A percentile compares a stretch with the other conserved stretches of the same genome.
These are phyloP conservation scores for Saprolegnia parasitica DNA, from an alignment of 352 stramenopile genomes.

Conservation along the genomic window DNA sequence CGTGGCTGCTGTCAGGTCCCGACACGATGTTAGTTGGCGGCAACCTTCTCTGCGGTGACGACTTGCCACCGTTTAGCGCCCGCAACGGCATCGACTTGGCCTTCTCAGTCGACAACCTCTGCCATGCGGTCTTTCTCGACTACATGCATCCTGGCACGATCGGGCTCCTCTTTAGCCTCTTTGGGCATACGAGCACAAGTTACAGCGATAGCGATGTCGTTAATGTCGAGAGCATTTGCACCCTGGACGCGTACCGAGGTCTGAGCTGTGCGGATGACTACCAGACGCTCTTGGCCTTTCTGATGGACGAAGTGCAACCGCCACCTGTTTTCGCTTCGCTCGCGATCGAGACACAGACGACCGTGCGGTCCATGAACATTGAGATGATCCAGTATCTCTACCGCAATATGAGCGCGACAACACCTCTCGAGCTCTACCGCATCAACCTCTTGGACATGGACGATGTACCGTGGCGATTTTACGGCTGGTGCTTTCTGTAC, in stretches of 20 bases:
- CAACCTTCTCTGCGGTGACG: slow-evolving; percentile 7
- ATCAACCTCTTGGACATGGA: neutral
- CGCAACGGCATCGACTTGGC: neutral
- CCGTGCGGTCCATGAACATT: slow-evolving; percentile 5
- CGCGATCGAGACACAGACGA: neutral
- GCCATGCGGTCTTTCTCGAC: neutral
- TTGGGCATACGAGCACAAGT: neutral
- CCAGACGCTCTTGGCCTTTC: neutral
- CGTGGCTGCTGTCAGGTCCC: neutral
- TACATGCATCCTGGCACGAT: neutral
- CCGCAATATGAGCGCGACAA: neutral
- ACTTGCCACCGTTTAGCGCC: neutral
- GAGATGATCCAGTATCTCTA: slow-evolving; percentile 16
- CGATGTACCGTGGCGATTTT: slow-evolving; percentile 9
- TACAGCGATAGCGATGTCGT: neutral
- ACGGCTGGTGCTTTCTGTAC: slow-evolving; percentile 26
- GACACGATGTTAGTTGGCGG: neutral
- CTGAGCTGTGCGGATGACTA: slow-evolving; percentile 2
- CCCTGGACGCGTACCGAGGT: neutral
- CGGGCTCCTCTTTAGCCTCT: slow-evolving; percentile 7
- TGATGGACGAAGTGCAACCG: neutral
- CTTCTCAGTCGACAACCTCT: neutral
- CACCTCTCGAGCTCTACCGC: neutral
- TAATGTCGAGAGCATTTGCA: neutral
- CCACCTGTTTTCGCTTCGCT: neutral